Evolutionary conservation across 2,329 filamentous ascomycete genomes (phyloP).

Genomic region (Arthrinium phaeospermum): DNA sequence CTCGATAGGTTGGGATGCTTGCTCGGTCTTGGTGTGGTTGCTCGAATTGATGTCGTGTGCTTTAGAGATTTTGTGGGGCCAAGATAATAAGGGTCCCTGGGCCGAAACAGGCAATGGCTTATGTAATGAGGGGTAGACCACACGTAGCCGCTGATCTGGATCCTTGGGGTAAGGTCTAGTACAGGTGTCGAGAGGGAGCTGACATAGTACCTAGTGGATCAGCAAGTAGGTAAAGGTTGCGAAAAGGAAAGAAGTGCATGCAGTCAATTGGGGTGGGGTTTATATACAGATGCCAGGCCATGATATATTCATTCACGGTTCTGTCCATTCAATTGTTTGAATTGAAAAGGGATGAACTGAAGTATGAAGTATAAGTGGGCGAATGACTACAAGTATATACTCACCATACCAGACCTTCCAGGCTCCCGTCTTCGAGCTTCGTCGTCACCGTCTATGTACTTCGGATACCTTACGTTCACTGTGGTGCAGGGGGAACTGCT

Average conservation of each 20-base stretch:
- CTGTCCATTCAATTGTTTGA: background rate
- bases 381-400: too few relatives aligned
- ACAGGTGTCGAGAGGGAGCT: background rate
- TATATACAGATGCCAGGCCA: background rate
- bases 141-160: background rate
- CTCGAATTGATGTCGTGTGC: slow-evolving; percentile 21
- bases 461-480: background rate
- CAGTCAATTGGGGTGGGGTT: background rate
- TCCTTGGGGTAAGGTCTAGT: background rate
- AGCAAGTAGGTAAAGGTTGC: too few relatives aligned
- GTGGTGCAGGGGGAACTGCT: background rate
- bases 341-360: background rate
- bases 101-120: slow-evolving; percentile 13
- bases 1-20: slow-evolving; percentile 13
- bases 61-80: slow-evolving; percentile 19
- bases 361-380: background rate
- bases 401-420: too few relatives aligned
- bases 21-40: slow-evolving; percentile 15
- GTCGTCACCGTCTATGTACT: background rate
- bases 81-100: slow-evolving; percentile 10
- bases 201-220: background rate
- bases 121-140: slow-evolving; percentile 13
- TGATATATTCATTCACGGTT: background rate
- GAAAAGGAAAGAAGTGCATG: background rate
- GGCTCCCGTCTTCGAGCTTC: background rate